Percentiles rank a stretch among this genome's conserved stretches.
phyloP scores from a whole-genome alignment of 116 monocot species.

The Posidonia oceanica region DNA sequence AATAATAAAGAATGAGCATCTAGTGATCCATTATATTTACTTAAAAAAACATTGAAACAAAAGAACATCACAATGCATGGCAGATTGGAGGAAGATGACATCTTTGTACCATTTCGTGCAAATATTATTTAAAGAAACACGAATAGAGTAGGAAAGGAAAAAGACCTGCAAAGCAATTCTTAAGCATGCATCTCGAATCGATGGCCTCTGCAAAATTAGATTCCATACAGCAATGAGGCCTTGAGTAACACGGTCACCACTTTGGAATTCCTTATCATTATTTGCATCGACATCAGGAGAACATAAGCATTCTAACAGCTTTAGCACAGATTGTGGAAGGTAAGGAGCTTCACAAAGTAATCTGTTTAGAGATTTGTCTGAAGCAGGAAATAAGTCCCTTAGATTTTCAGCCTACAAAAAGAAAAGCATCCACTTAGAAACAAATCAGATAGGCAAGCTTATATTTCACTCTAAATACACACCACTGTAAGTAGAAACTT shows the following conservation, averaged over 20 bases:
- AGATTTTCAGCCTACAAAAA: conserved; percentile 58
- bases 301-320: conserved; percentile 68
- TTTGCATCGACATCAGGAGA: conserved; percentile 54
- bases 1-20: too few species aligned
- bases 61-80: too few species aligned
- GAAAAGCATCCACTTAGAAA: background rate
- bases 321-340: conserved; percentile 62
- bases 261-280: conserved; percentile 45
- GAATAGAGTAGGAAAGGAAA: background rate
- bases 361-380: conserved; percentile 85
- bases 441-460: background rate
- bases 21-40: too few species aligned
- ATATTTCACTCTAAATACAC: conserved; percentile 4
- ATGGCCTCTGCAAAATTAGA: conserved; percentile 74
- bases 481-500: conserved; percentile 83
- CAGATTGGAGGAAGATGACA: too few species aligned
- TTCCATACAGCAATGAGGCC: conserved; percentile 90
- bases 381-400: conserved; percentile 72
- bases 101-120: too few species aligned
- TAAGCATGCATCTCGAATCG: conserved; percentile 73
- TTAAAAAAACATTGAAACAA: too few species aligned
- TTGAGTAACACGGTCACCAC: conserved; percentile 89
- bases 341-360: conserved; percentile 84
- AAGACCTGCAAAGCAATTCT: conserved; percentile 81
- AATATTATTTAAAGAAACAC: too few species aligned